Conservation (phyloP, 2,329 filamentous ascomycete genomes). For the Didymella pinodella region DNA sequence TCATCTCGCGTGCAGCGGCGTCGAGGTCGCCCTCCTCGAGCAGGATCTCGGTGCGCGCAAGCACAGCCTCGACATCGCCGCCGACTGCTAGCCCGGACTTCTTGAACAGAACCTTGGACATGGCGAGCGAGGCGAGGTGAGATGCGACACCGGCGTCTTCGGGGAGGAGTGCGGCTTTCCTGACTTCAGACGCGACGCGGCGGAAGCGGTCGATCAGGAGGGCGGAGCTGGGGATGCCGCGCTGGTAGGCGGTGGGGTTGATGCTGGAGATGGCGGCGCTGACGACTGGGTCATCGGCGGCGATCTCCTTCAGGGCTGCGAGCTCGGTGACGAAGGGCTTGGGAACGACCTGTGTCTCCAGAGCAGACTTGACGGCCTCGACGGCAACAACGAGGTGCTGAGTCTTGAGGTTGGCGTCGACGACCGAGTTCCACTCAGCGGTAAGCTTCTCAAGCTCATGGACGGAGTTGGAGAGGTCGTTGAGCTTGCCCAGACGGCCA, state of each 20-base stretch:
- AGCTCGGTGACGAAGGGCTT: conserved; percentile 91
- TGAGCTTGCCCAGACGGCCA: conserved; percentile 84
- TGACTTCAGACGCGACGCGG: conserved; percentile 87
- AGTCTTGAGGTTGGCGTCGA: conserved; percentile 89
- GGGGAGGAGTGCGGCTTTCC: conserved; percentile 91
- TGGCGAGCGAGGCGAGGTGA: conserved; percentile 86
- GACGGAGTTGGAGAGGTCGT: conserved; percentile 79
- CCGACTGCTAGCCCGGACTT: conserved; percentile 80
- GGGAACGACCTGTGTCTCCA: conserved; percentile 77
- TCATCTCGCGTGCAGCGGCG: conserved; percentile 92
- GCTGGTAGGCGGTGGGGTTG: conserved; percentile 91
- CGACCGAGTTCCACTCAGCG: conserved; percentile 85
- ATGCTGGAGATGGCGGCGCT: conserved; percentile 96
- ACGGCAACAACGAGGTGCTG: conserved; percentile 97
- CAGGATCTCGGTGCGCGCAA: conserved; percentile 86
- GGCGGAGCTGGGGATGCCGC: conserved; percentile 81
- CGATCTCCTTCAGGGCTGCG: conserved; percentile 92
- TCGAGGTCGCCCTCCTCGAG: conserved; percentile 95
- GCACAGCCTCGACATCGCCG: conserved; percentile 90
- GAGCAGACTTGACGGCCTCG: conserved; percentile 85
- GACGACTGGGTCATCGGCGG: conserved; percentile 82
- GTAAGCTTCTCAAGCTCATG: conserved; percentile 87
- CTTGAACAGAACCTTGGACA: conserved; percentile 96
- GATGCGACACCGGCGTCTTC: conserved; percentile 94
- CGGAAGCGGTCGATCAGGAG: conserved; percentile 96